Evolutionary conservation across 202 grass and related monocot species (phyloP), one percentile per base, ranked within the genome.

Genomic region (Schoenoplectus tabernaemontani): DNA sequence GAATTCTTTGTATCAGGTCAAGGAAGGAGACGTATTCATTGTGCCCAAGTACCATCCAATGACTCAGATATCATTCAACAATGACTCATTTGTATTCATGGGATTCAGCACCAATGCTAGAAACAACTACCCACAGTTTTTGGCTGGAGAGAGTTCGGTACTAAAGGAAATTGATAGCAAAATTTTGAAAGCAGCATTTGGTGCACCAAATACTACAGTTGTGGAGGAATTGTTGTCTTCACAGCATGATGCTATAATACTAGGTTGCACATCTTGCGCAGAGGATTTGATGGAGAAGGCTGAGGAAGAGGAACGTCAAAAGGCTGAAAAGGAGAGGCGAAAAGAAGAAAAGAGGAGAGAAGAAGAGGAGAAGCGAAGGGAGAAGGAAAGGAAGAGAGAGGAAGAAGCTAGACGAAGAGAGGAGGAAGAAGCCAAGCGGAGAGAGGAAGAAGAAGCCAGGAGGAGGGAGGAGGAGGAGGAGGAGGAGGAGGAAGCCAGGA

Each of bases 1-100:
- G 81, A 90, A 82, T 64, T 84, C 89, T n/a, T 34, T 72, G 82
- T 86, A 90, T 37, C 54, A 62, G 17, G 86, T 94, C 46, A 85
- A 87, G 50, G 88, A 98, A 82, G 95, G 95, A 4, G 95, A 98
- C 64, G 44, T 95, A 9, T 92, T 98, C 74, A 23, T 92, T 28
- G 86, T 92, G 74, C 88, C 95, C 42, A 80, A 85, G 76, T 95
- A 81, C 81, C 85, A 95, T 83, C 88, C 95, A 47, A 92, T 98
- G 95, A 83, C 88, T 42, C 95, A 98, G 76, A 85, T 95, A 61
- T 90, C 95, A 0, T 98, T 94, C 78, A 98, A 95, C 83, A 89
- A 98, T 24, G 86, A 82, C 26, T 89, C 88, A 8, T 92, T 98
- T 60, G 91, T 86, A 28, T 98, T 95, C 57, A 78, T 95, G 9